Evolutionary conservation across 805 yeast genomes (phyloP).

Genomic region (Wickerhamomyces chaumierensis): DNA sequence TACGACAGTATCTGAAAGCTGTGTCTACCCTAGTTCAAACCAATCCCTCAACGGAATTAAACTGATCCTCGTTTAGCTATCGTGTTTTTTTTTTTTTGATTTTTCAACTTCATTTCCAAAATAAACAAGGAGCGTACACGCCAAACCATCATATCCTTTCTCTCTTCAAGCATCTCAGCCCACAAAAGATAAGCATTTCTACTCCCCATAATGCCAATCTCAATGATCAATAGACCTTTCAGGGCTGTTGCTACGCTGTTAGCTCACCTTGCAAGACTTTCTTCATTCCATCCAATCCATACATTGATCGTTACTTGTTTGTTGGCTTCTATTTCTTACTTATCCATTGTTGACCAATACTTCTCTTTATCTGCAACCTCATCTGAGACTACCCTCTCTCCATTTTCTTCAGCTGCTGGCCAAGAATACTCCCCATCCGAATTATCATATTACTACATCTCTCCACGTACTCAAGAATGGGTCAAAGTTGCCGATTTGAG

Average conservation of each 20-base stretch:
- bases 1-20: too few species aligned
- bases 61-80: not conserved
- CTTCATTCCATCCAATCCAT: conserved; percentile 83
- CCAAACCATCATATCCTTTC: not conserved
- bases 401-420: conserved; percentile 1
- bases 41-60: too few species aligned
- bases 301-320: conserved; percentile 61
- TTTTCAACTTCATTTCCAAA: not conserved
- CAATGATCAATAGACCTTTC: conserved; percentile 20
- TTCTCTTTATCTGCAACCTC: conserved; percentile 22
- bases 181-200: not conserved
- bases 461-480: conserved; percentile 34
- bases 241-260: conserved; percentile 23
- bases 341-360: conserved; percentile 62
- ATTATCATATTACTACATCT: conserved; percentile 24
- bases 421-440: conserved; percentile 7
- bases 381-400: conserved; percentile 16
- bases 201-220: conserved; percentile 1
- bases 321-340: conserved; percentile 70
- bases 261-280: conserved; percentile 37
- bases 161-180: too few species aligned
- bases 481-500: conserved; percentile 30
- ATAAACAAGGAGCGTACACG: not conserved
- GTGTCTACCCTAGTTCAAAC: not conserved
- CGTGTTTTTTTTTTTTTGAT: too few species aligned